Percentiles rank a stretch among this genome's conserved stretches.
Evolutionary conservation across 805 yeast species (phyloP).

Genomic region (Wickerhamiella cacticola): DNA sequence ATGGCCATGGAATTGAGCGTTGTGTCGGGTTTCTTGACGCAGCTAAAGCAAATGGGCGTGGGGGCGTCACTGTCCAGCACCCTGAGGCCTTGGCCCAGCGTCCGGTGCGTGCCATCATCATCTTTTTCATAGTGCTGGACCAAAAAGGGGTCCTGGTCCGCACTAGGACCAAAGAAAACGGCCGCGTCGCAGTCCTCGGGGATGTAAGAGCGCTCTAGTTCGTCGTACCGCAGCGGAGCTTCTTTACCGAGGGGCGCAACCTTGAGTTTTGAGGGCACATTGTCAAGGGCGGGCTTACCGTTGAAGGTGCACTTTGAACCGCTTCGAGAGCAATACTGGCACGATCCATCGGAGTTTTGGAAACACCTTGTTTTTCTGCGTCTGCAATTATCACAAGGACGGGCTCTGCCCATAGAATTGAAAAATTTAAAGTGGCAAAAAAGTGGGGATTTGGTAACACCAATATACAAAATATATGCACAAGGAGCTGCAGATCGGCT

Average conservation of each 20-base stretch:
- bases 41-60: constrained; percentile 24
- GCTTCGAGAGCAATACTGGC: constrained; percentile 12
- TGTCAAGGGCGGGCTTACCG: not conserved
- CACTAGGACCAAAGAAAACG: constrained; percentile 25
- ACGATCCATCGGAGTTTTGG: not conserved
- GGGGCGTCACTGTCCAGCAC: constrained; percentile 18
- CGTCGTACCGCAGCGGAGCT: constrained; percentile 9
- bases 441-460: not conserved
- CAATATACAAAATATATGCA: not conserved
- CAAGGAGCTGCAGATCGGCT: constrained; percentile 1
- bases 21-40: constrained; percentile 14
- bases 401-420: constrained; percentile 2
- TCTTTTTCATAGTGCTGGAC: constrained; percentile 22
- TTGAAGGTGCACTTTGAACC: constrained; percentile 10
- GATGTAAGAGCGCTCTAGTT: constrained; percentile 16
- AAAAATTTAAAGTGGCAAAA: not conserved
- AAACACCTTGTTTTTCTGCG: constrained; percentile 15
- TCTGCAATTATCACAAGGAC: constrained; percentile 15
- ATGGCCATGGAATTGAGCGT: not conserved
- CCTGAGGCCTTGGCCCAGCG: constrained; percentile 25
- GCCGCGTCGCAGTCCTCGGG: constrained; percentile 23
- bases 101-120: constrained; percentile 19
- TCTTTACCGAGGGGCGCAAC: constrained; percentile 11
- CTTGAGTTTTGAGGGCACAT: constrained; percentile 13
- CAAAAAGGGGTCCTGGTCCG: constrained; percentile 28